These are phyloP conservation scores for Fusarium marasasianum DNA, from an alignment of 2,329 filamentous ascomycete genomes.

Conservation along the genomic window DNA sequence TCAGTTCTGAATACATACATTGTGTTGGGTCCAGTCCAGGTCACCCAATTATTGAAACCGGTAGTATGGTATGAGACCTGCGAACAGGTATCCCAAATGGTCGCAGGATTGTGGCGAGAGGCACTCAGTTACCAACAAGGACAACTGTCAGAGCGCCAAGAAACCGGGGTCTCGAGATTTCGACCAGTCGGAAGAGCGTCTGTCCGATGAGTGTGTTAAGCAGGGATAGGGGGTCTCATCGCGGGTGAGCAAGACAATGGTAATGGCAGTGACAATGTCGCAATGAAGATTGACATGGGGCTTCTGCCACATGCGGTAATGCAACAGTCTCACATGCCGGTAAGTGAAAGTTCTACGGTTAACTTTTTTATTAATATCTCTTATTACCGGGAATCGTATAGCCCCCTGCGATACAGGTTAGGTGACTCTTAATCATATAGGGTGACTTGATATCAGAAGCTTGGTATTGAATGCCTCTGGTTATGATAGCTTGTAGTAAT, in stretches of 20 bases:
- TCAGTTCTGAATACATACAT: conserved; percentile 9
- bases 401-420: neutral
- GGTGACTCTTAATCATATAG: neutral
- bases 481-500: neutral
- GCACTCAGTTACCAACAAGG: conserved; percentile 2
- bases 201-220: neutral
- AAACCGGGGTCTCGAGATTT: neutral
- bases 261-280: neutral
- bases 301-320: neutral
- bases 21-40: conserved; percentile 5
- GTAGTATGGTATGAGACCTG: conserved; percentile 14
- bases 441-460: neutral
- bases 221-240: conserved; percentile 3
- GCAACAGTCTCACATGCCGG: neutral
- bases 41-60: conserved; percentile 13
- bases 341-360: neutral
- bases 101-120: conserved; percentile 10
- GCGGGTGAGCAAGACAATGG: neutral
- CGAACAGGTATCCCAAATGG: conserved; percentile 26
- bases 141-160: conserved; percentile 10
- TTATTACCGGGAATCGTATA: neutral
- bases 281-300: neutral
- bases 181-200: conserved; percentile 2
- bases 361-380: neutral
- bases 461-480: neutral